Base-by-base conservation (phyloP, 1,284 basidiomycete species). In the Fomitopsis palustris region DNA sequence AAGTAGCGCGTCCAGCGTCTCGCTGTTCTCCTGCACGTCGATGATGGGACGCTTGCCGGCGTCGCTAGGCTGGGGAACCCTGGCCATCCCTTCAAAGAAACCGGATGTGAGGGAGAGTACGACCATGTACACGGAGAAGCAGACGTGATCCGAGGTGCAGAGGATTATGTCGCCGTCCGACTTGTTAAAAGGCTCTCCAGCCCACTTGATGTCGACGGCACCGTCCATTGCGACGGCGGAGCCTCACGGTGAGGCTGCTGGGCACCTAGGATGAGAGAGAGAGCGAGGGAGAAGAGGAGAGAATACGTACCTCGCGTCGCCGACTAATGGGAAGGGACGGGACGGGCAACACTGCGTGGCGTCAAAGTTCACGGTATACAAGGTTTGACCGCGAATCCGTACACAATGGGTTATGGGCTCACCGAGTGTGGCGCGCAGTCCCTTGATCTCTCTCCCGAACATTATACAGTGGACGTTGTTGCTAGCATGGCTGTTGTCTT, bases 71-170 rank as follows among this genome's bases (percentile, higher is more conserved):
- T 67, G 65, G 21, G 65, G 62, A 10, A 69, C 54, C 10, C 56
- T 55, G 39, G 70, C 66, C 70, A 71, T 72, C 29, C 62, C 61
- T 12, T 57, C 56, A 61, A 72, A 72, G 35, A 69, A 64, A 3
- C 64, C 56, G 3, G 69, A 71, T 7, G 68, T 64, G 7, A 67
- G 57, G 8, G 62, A 57, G 17, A 72, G 64, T 19, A 67, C 61
- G 38, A 56, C 56, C 38, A 62, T 65, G 61, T 66, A 64, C 5
- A 68, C 66, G 23, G 61, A 57, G 58, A 69, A 70, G 3, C 64
- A 53, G 10, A 61, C 56, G 4, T n/a, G 16, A 42, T 63, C 62
- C 2, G 62, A 59, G 5, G 63, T 37, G 5, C 23, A 10, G 4
- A 65, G 39, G 38, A 63, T 43, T 33, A 59, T 39, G 38, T 61